A percentile compares a stretch with the other conserved stretches of the same genome.
These are phyloP conservation scores for Torrubiella hemipterigena DNA, from an alignment of 2,329 filamentous ascomycete genomes.

Conservation along the genomic window DNA sequence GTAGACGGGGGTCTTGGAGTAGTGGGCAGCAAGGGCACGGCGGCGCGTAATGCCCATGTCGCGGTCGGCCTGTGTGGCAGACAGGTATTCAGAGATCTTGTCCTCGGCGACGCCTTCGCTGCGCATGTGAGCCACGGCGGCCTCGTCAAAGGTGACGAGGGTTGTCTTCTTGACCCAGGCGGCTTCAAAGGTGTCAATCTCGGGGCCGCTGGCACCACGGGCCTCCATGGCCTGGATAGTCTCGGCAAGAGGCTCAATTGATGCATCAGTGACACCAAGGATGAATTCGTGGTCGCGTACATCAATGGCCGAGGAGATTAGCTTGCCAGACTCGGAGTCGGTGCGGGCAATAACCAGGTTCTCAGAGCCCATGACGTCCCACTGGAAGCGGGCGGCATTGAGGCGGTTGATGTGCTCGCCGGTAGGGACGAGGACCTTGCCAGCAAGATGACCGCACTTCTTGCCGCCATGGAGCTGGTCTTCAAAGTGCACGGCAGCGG, in stretches of 20 bases:
- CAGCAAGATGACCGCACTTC: conserved; percentile 93
- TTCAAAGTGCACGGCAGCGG: conserved; percentile 93
- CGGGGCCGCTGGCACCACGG: conserved; percentile 59
- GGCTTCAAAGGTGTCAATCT: conserved; percentile 79
- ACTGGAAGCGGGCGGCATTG: conserved; percentile 85
- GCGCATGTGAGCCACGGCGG: conserved; percentile 63
- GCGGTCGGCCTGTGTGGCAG: conserved; percentile 47
- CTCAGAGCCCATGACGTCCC: conserved; percentile 95
- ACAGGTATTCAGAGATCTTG: conserved; percentile 57
- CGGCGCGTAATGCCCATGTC: conserved; percentile 71
- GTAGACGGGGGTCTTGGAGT: conserved; percentile 38
- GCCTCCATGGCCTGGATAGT: conserved; percentile 84
- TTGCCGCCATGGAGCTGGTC: conserved; percentile 97
- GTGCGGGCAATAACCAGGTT: conserved; percentile 92
- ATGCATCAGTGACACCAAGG: conserved; percentile 64
- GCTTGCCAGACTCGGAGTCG: conserved; percentile 85
- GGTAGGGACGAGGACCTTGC: conserved; percentile 87
- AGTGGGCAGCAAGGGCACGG: conserved; percentile 56
- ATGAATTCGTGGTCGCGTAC: conserved; percentile 96
- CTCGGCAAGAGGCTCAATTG: conserved; percentile 74
- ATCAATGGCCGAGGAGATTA: conserved; percentile 84
- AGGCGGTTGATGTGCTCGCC: conserved; percentile 96
- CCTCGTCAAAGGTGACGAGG: conserved; percentile 86
- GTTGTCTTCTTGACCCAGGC: conserved; percentile 79
- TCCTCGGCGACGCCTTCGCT: conserved; percentile 50